Percentiles rank a stretch among this genome's conserved stretches.
Evolutionary conservation across 768 basidiomycete species (phyloP).

Genomic region (Leucocoprinus leucothites): DNA sequence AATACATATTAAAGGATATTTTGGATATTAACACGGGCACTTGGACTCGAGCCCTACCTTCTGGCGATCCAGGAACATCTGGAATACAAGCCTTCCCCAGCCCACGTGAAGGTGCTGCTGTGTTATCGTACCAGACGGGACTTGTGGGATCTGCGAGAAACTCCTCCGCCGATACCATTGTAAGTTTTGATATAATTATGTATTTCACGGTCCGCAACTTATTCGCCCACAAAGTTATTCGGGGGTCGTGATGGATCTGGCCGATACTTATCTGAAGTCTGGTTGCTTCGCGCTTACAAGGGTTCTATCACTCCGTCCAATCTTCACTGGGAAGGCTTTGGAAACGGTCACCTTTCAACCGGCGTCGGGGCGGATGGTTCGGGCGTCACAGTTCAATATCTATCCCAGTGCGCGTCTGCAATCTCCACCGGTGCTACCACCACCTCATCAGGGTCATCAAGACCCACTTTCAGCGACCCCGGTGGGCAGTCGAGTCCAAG

Average conservation of each 20-base stretch:
- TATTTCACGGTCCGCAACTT: background rate
- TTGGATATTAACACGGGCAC: constrained; percentile 56
- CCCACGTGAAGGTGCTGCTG: constrained; percentile 70
- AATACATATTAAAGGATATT: constrained; percentile 42
- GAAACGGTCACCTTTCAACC: constrained; percentile 56
- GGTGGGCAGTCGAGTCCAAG: background rate
- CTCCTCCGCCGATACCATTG: constrained; percentile 62
- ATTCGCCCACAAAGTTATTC: constrained; percentile 45
- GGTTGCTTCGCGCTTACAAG: constrained; percentile 74
- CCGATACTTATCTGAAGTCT: constrained; percentile 68
- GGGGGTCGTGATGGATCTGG: constrained; percentile 71
- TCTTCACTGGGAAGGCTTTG: constrained; percentile 61
- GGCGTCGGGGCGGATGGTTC: constrained; percentile 65
- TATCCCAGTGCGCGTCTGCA: constrained; percentile 56
- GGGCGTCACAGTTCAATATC: constrained; percentile 60
- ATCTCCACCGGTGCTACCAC: constrained; percentile 19
- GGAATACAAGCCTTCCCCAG: constrained; percentile 52
- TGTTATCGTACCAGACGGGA: constrained; percentile 47
- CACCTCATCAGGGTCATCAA: constrained; percentile 21
- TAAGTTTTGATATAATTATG: constrained; percentile 22
- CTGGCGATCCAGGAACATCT: constrained; percentile 66
- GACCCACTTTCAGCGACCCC: constrained; percentile 16
- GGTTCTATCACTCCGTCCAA: constrained; percentile 55
- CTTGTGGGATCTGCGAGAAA: constrained; percentile 54
- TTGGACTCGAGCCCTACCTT: constrained; percentile 73